Evolutionary conservation across 352 stramenopile genomes (phyloP).

Genomic region (Pythium phragmitis): DNA sequence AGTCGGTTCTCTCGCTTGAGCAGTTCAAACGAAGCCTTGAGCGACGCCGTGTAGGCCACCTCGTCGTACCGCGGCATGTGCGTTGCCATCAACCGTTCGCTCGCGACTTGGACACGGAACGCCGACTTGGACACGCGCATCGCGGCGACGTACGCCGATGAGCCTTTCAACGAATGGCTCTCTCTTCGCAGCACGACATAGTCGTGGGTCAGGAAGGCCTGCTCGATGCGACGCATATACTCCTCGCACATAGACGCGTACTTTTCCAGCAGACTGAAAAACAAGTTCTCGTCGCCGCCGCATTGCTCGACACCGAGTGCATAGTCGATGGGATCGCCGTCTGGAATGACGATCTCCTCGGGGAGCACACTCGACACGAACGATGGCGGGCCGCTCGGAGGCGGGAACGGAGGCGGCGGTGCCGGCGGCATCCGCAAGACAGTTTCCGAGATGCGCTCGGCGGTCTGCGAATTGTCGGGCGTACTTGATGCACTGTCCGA

Average conservation of each 20-base stretch:
- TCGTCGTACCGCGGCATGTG: slow-evolving; percentile 35
- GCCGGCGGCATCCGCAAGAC: neutral
- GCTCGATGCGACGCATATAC: slow-evolving; percentile 78
- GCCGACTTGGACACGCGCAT: slow-evolving; percentile 81
- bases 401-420: slow-evolving; percentile 6
- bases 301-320: slow-evolving; percentile 79
- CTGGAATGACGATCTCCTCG: slow-evolving; percentile 73
- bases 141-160: slow-evolving; percentile 79
- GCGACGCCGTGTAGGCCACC: slow-evolving; percentile 18
- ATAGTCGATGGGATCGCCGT: slow-evolving; percentile 81
- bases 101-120: slow-evolving; percentile 77
- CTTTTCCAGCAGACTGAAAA: slow-evolving; percentile 80
- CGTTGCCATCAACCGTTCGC: slow-evolving; percentile 72
- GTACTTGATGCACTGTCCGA: neutral
- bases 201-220: slow-evolving; percentile 47
- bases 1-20: slow-evolving; percentile 56
- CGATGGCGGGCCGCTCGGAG: slow-evolving; percentile 39
- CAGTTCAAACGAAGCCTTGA: slow-evolving; percentile 41
- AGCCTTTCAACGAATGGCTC: slow-evolving; percentile 87
- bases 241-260: slow-evolving; percentile 69
- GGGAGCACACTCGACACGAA: slow-evolving; percentile 45
- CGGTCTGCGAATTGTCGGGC: neutral
- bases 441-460: neutral
- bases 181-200: slow-evolving; percentile 69
- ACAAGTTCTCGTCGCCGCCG: slow-evolving; percentile 78